Evolutionary conservation across 169 alveolate genomes (phyloP), one percentile per base, ranked within the genome.

Genomic region (Plasmodium falciparum): DNA sequence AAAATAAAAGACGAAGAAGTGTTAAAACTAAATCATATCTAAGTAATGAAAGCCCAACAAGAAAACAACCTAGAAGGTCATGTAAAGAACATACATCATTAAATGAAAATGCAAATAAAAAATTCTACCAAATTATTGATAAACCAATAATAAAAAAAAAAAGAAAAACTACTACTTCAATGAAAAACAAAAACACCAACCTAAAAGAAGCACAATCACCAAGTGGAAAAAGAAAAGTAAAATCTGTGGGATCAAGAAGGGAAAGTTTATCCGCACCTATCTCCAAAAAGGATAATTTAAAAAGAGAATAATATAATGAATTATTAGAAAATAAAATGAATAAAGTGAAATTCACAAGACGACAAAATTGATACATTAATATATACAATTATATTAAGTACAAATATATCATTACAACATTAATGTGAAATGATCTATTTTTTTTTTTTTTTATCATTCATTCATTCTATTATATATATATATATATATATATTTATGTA

Each of bases 11-110:
- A 71, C 67, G 73, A 29, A 26, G 73, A 54, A 80, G 90, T 15
- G 15, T 39, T 6, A 80, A 56, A 47, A 67, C 49, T 22, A 67
- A 67, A 22, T 63, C 90, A 15, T 52, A 67, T 72, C 24, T 80
- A 56, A 80, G 72, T 72, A 58, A 39, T 17, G 90, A 80, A 69
- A 80, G 80, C 24, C 90, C 90, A 8, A 69, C 83, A 12, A 80
- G 90, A 49, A 80, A 66, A 66, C 90, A 80, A 22, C 90, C 90
- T 15, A 66, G 90, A 59, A 52, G 90, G 62, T 80, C 90, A 20
- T 80, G 90, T 59, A 80, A 80, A 62, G 90, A 80, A 67, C 67
- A 80, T 29, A 67, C 65, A 17, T 50, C 71, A 15, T 47, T 80
- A 58, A 80, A 61, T 54, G 90, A 80, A 80, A 80, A 80, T 20